Evolutionary conservation across 192 early-diverging fungal genomes (phyloP).

Genomic region (Gryganskiella cystojenkinii): DNA sequence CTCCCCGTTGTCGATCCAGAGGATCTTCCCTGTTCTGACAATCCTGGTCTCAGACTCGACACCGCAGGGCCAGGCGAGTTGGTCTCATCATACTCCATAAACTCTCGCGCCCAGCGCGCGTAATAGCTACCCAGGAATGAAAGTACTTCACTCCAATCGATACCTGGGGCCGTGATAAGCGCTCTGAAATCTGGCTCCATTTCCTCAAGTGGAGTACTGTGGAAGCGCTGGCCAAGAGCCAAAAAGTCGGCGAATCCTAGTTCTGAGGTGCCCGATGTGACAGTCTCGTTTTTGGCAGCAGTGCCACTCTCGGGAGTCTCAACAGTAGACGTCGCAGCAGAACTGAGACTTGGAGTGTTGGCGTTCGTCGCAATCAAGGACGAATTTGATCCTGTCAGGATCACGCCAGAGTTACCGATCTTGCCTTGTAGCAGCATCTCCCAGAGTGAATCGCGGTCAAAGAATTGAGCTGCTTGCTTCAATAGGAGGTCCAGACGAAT

Average conservation of each 20-base stretch:
- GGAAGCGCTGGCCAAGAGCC: constrained; percentile 51
- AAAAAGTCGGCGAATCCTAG: constrained; percentile 56
- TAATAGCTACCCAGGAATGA: constrained; percentile 48
- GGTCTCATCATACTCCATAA: constrained; percentile 48
- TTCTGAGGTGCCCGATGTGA: constrained; percentile 8
- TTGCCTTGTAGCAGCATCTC: constrained; percentile 49
- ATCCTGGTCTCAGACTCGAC: constrained; percentile 18
- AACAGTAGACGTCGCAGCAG: no score
- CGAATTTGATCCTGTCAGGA: constrained; percentile 22
- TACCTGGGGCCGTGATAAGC: constrained; percentile 37
- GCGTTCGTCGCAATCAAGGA: not conserved
- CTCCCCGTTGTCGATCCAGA: not conserved
- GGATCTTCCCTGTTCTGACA: not conserved
- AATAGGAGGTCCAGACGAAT: constrained; percentile 40
- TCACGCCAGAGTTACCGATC: constrained; percentile 35
- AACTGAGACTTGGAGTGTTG: no score
- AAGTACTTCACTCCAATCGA: constrained; percentile 52
- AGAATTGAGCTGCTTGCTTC: constrained; percentile 53
- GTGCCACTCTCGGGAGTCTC: no score
- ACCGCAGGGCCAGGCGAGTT: constrained; percentile 17
- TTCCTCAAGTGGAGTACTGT: constrained; percentile 44
- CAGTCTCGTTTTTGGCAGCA: constrained; percentile 7
- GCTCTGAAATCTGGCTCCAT: constrained; percentile 55
- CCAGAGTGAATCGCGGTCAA: constrained; percentile 53
- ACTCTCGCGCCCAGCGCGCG: constrained; percentile 42